phyloP scores from a whole-genome alignment of 2,329 filamentous ascomycete species.

The Claviceps paspali region DNA sequence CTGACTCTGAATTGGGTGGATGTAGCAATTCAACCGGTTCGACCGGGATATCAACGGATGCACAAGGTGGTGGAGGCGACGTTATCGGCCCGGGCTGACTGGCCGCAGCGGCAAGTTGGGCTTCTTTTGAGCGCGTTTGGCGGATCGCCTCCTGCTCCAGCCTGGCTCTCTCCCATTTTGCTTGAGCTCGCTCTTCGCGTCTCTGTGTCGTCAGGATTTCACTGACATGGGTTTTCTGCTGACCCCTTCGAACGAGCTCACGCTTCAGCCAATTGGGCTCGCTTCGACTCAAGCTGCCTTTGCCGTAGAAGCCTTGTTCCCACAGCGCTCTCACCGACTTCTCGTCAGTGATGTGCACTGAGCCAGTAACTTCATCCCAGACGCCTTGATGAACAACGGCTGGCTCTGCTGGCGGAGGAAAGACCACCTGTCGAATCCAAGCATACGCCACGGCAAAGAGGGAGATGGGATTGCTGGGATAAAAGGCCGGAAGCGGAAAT shows the following conservation, averaged over 20 bases:
- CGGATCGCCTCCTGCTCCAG: slow-evolving; percentile 75
- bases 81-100: slow-evolving; percentile 6
- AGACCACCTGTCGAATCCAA: slow-evolving; percentile 59
- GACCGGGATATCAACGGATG: not conserved
- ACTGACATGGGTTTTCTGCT: slow-evolving; percentile 52
- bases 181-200: slow-evolving; percentile 63
- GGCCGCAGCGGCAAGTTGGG: slow-evolving; percentile 13
- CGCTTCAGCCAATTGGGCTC: slow-evolving; percentile 85
- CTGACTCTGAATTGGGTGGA: not conserved
- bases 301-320: slow-evolving; percentile 96
- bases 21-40: not conserved
- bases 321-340: slow-evolving; percentile 67
- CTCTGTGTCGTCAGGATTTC: slow-evolving; percentile 67
- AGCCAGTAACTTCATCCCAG: slow-evolving; percentile 70
- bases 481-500: slow-evolving; percentile 73
- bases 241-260: slow-evolving; percentile 57
- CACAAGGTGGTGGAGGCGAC: not conserved
- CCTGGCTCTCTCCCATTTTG: slow-evolving; percentile 86
- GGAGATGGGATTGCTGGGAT: slow-evolving; percentile 85
- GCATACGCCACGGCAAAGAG: slow-evolving; percentile 65
- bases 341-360: slow-evolving; percentile 69
- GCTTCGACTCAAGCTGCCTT: slow-evolving; percentile 82
- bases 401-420: slow-evolving; percentile 50
- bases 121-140: slow-evolving; percentile 40
- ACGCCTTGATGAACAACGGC: slow-evolving; percentile 52